Conservation (phyloP, 192 early-diverging fungal species). For the Powellomyces hirtus region DNA sequence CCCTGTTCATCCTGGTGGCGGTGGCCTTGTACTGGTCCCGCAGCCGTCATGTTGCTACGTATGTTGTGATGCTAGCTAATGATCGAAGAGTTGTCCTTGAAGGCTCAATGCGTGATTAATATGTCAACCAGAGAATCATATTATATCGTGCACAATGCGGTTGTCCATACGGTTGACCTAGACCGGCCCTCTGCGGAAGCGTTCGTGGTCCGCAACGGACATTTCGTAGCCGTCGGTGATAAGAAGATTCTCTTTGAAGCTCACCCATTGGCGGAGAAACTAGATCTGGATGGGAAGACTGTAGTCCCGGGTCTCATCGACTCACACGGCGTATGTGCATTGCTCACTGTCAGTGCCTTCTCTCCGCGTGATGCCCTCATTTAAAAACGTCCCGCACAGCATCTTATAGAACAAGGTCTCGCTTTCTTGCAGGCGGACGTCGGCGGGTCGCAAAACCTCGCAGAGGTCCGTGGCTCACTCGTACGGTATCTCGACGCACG, state of each 20-base stretch:
- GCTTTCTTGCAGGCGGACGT: constrained; percentile 31
- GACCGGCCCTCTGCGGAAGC: constrained; percentile 21
- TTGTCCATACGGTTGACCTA: constrained; percentile 41
- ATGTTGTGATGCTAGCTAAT: too few species aligned
- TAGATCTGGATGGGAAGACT: constrained; percentile 28
- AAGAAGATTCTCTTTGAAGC: neutral
- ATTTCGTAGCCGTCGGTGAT: constrained; percentile 42
- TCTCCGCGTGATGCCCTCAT: neutral
- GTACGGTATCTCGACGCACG: constrained; percentile 27
- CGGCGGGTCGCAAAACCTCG: constrained; percentile 6
- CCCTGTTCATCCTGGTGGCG: too few species aligned
- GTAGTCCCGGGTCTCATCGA: constrained; percentile 54
- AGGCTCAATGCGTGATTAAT: too few species aligned
- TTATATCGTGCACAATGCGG: constrained; percentile 42
- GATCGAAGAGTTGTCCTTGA: too few species aligned
- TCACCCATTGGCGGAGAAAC: neutral
- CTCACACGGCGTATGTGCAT: constrained; percentile 42
- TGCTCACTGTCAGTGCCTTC: neutral
- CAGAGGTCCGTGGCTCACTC: constrained; percentile 14
- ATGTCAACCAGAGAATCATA: constrained; percentile 9
- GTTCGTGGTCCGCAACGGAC: constrained; percentile 40
- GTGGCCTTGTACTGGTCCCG: too few species aligned
- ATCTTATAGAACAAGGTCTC: constrained; percentile 40
- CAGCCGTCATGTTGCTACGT: too few species aligned
- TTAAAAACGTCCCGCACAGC: constrained; percentile 22